Percentiles rank a stretch among this genome's conserved stretches.
phyloP scores from a whole-genome alignment of 768 basidiomycete genomes.

The Xerocomellus intermedius region DNA sequence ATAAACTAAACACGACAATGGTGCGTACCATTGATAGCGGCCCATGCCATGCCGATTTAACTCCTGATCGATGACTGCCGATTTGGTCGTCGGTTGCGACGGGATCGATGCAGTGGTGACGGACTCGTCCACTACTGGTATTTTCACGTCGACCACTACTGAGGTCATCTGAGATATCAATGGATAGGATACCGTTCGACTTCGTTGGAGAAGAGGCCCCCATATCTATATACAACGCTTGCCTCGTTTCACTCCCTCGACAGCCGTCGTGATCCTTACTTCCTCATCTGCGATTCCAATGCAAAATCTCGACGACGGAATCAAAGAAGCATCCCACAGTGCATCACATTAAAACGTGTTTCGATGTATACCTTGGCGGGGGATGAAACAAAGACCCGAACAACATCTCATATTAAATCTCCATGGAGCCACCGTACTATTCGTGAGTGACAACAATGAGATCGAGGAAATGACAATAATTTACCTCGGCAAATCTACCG shows the following conservation, averaged over 20 bases:
- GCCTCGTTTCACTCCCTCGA: neutral
- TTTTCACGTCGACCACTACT: neutral
- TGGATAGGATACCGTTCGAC: neutral
- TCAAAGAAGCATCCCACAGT: neutral
- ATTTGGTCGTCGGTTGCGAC: conserved; percentile 3
- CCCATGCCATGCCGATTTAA: conserved; percentile 15
- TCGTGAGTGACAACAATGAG: too few species aligned
- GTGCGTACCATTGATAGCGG: conserved; percentile 17
- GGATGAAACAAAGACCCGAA: too few species aligned
- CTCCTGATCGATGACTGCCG: conserved; percentile 9
- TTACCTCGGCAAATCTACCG: too few species aligned
- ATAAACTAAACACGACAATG: neutral
- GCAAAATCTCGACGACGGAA: neutral
- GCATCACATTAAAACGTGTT: neutral
- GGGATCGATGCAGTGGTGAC: neutral
- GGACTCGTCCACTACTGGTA: too few species aligned
- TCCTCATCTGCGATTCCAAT: neutral
- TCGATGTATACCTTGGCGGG: neutral
- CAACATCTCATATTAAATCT: neutral
- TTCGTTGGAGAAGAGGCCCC: neutral
- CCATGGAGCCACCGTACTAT: neutral
- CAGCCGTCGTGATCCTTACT: neutral
- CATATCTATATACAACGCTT: neutral
- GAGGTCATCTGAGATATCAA: neutral
- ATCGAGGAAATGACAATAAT: neutral